Conservation (phyloP, 176 grass and related monocot species). For the Aegilops umbellulata region DNA sequence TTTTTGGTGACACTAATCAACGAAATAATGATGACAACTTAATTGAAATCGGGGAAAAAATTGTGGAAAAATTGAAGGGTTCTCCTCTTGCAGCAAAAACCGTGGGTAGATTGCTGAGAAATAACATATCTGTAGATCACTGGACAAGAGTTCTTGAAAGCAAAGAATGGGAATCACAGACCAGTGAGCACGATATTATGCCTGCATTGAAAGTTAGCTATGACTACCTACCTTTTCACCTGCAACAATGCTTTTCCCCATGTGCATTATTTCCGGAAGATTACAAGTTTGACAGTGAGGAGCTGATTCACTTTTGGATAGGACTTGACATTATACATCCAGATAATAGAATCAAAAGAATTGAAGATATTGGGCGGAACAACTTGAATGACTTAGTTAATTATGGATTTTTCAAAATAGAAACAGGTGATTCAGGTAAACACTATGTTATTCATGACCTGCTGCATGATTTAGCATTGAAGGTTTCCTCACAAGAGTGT, state of each 20-base stretch:
- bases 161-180: constrained; percentile 8
- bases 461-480: background rate
- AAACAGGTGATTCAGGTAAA: background rate
- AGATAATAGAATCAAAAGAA: background rate
- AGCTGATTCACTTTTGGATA: constrained; percentile 33
- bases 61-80: constrained; percentile 12
- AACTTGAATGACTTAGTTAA: background rate
- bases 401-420: background rate
- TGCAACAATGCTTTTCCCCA: constrained; percentile 25
- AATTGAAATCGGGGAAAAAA: background rate
- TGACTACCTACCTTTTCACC: constrained; percentile 18
- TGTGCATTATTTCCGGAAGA: constrained; percentile 28
- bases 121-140: background rate
- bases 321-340: background rate
- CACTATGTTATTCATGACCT: constrained; percentile 14
- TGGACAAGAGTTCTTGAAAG: constrained; percentile 20
- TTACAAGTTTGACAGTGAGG: background rate
- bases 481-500: background rate
- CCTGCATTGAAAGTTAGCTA: constrained; percentile 27
- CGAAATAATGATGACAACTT: background rate
- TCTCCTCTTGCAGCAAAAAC: constrained; percentile 26
- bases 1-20: background rate
- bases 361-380: background rate
- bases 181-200: constrained; percentile 17
- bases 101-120: background rate